These are phyloP conservation scores for Sarcocystis neurona DNA, from an alignment of 169 alveolate species.

Conservation along the genomic window DNA sequence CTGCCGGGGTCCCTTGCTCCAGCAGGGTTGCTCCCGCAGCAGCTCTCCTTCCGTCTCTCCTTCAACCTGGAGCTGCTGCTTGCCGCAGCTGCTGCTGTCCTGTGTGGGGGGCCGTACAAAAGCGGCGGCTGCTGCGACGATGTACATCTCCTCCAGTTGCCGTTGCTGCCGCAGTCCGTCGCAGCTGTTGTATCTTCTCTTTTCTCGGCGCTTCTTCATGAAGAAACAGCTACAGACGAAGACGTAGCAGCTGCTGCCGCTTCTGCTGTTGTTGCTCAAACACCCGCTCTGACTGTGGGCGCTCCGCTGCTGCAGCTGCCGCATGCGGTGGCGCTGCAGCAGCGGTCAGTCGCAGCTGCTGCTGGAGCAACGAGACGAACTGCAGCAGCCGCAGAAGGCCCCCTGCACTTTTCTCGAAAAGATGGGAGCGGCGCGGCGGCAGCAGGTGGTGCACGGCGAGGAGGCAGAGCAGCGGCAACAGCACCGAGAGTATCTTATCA, in stretches of 20 bases:
- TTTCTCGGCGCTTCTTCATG: background rate
- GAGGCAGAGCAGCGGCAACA: too few relatives aligned
- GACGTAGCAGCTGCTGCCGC: background rate
- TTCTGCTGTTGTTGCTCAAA: background rate
- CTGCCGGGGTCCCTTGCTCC: background rate
- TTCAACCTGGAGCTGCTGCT: background rate
- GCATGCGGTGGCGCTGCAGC: background rate
- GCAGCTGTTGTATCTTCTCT: background rate
- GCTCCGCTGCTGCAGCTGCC: slow-evolving; percentile 4
- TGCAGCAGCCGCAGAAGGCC: background rate
- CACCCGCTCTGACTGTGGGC: slow-evolving; percentile 6
- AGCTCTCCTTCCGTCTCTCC: background rate
- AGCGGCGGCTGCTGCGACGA: too few relatives aligned
- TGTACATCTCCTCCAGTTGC: too few relatives aligned
- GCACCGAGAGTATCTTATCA: too few relatives aligned
- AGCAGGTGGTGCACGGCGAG: too few relatives aligned
- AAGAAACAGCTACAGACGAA: background rate
- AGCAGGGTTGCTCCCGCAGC: background rate
- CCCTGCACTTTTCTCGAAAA: background rate
- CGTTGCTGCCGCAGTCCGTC: background rate
- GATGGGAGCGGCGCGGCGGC: too few relatives aligned
- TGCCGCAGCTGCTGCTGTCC: background rate
- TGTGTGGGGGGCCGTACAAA: background rate
- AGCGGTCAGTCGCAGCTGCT: background rate
- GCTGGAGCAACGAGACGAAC: background rate